A percentile compares a stretch with the other conserved stretches of the same genome.
Conservation (phyloP, 2,329 filamentous ascomycete genomes). For the Lecanicillium sp. region DNA sequence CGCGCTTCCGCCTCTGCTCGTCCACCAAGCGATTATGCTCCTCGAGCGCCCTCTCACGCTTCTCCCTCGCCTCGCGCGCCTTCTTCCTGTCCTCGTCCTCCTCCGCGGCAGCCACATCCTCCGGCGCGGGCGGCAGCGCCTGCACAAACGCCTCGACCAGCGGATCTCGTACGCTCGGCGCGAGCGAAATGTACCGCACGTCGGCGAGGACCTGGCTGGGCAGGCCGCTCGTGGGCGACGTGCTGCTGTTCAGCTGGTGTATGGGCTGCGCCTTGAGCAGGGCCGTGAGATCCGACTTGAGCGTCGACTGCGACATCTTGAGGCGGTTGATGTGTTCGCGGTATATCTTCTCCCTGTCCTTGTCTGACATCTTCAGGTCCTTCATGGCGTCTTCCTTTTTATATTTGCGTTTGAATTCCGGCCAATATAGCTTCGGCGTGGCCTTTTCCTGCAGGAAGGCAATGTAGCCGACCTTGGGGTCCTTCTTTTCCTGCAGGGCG, state of each 20-base stretch:
- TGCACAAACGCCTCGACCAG: conserved; percentile 61
- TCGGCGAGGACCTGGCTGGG: conserved; percentile 58
- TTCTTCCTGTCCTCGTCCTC: conserved; percentile 45
- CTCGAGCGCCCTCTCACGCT: conserved; percentile 59
- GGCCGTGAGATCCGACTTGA: conserved; percentile 61
- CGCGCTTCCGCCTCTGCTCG: conserved; percentile 54
- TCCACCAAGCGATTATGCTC: conserved; percentile 56
- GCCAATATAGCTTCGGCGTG: conserved; percentile 91
- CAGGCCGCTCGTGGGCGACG: conserved; percentile 47
- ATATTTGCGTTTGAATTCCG: conserved; percentile 89
- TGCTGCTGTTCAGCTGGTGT: conserved; percentile 47
- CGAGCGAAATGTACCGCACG: conserved; percentile 61
- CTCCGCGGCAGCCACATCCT: conserved; percentile 27
- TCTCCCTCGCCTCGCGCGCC: conserved; percentile 40
- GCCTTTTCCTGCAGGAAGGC: conserved; percentile 74
- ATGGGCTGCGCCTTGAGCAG: conserved; percentile 56
- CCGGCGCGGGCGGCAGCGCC: conserved; percentile 52
- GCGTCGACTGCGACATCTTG: conserved; percentile 55
- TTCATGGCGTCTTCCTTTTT: conserved; percentile 76
- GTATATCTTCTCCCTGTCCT: conserved; percentile 73
- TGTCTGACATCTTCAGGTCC: conserved; percentile 61
- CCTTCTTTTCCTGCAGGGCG: conserved; percentile 68
- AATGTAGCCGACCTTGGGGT: conserved; percentile 77
- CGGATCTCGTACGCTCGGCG: conserved; percentile 51
- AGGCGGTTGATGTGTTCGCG: conserved; percentile 64